These are phyloP conservation scores for Lipomyces starkeyi DNA, from an alignment of 805 yeast species.

Conservation along the genomic window DNA sequence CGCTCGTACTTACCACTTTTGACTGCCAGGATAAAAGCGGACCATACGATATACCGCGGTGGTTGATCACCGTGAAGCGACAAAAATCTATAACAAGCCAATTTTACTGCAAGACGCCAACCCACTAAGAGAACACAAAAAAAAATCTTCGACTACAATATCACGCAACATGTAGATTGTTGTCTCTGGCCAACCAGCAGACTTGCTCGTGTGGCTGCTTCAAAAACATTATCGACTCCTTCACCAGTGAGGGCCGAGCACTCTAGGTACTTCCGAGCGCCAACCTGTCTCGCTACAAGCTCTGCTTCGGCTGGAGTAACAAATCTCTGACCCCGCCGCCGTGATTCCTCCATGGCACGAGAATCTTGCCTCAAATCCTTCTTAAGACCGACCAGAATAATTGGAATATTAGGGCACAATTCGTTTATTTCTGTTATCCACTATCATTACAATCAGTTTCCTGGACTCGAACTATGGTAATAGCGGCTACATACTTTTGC, in stretches of 20 bases:
- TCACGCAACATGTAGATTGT: constrained; percentile 53
- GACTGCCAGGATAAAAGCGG: constrained; percentile 5
- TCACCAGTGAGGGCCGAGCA: constrained; percentile 93
- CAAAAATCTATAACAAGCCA: constrained; percentile 5
- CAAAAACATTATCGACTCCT: constrained; percentile 93
- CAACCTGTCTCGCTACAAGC: constrained; percentile 73
- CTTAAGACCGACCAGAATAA: constrained; percentile 80
- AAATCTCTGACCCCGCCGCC: constrained; percentile 58
- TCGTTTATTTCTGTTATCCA: constrained; percentile 86
- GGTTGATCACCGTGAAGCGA: not conserved
- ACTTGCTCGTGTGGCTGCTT: constrained; percentile 85
- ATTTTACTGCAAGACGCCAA: not conserved
- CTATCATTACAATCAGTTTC: constrained; percentile 28
- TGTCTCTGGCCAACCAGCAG: constrained; percentile 60
- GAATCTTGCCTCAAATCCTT: constrained; percentile 69
- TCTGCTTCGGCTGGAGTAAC: constrained; percentile 60
- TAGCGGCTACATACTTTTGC: constrained; percentile 51
- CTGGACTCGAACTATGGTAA: not conserved
- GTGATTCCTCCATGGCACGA: constrained; percentile 46
- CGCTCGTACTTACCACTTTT: not conserved
- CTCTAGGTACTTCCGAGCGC: constrained; percentile 83
- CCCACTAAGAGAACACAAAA: not conserved
- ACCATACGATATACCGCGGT: not conserved
- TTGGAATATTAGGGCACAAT: constrained; percentile 81
- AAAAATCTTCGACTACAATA: constrained; percentile 33